Conservation (phyloP, 441 rosid genomes). For the Kokia cookei region DNA sequence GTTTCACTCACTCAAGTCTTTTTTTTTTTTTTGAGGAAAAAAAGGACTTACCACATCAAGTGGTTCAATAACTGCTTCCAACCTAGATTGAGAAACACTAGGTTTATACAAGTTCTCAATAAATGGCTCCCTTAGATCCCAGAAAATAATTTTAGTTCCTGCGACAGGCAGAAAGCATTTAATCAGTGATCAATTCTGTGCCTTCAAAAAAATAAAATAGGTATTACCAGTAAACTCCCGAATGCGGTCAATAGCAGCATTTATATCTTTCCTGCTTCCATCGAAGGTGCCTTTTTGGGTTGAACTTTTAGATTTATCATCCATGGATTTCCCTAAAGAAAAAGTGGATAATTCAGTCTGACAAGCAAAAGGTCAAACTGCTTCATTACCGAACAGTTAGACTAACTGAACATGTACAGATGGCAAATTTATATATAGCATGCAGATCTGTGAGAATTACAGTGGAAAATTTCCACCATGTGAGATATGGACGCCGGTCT, state of each 20-base stretch:
- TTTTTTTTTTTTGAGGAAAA: not conserved
- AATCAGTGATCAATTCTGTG: conserved; percentile 11
- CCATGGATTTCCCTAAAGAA: conserved; percentile 49
- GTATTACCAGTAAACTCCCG: conserved; percentile 85
- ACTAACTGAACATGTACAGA: not conserved
- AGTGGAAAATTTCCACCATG: not conserved
- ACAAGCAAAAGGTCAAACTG: not conserved
- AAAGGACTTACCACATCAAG: conserved; percentile 62
- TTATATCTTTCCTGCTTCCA: conserved; percentile 85
- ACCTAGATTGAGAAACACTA: conserved; percentile 64
- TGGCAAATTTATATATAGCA: not conserved
- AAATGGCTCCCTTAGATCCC: conserved; percentile 86
- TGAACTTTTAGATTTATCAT: conserved; percentile 61
- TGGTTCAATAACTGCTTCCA: conserved; percentile 79
- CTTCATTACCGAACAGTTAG: not conserved
- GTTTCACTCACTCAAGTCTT: not conserved
- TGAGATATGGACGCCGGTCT: not conserved
- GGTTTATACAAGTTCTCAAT: conserved; percentile 84
- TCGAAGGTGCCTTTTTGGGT: conserved; percentile 73
- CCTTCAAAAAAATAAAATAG: conserved; percentile 4
- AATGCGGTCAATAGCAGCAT: conserved; percentile 81
- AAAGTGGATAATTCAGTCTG: conserved; percentile 14
- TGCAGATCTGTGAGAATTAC: not conserved
- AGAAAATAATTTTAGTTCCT: conserved; percentile 92
- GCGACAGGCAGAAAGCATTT: conserved; percentile 20